phyloP scores from a whole-genome alignment of 148 eudicot genomes.

The Silene uniflora region DNA sequence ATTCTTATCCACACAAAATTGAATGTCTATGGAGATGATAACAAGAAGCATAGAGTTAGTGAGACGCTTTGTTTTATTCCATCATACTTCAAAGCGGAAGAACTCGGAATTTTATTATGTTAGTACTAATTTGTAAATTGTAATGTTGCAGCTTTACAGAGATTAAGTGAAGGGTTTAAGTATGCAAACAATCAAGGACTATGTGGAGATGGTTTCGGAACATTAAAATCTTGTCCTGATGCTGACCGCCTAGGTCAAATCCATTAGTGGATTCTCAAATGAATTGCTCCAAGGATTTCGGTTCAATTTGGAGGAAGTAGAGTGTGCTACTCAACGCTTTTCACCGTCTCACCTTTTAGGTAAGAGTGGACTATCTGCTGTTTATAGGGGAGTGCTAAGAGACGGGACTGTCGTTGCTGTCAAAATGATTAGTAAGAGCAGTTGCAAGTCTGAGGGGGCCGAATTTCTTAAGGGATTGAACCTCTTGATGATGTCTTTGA shows the following conservation, averaged over 20 bases:
- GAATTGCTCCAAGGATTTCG: constrained; percentile 62
- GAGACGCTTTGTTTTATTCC: too few species aligned
- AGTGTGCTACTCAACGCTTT: constrained; percentile 82
- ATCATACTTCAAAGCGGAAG: too few species aligned
- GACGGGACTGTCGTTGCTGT: constrained; percentile 80
- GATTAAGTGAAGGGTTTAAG: constrained; percentile 72
- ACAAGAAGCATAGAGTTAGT: too few species aligned
- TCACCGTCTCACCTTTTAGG: constrained; percentile 69
- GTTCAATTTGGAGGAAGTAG: constrained; percentile 86
- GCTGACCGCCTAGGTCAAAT: constrained; percentile 36
- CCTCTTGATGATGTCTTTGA: constrained; percentile 54
- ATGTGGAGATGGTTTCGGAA: constrained; percentile 67
- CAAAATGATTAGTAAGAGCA: constrained; percentile 67
- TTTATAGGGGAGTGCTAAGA: constrained; percentile 64
- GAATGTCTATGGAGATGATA: too few species aligned
- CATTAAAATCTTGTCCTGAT: constrained; percentile 49
- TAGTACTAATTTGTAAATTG: neutral
- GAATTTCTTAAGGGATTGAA: constrained; percentile 84
- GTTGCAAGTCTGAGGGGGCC: constrained; percentile 88
- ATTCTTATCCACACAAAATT: too few species aligned
- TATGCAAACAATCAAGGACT: constrained; percentile 69
- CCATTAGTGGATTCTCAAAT: constrained; percentile 41
- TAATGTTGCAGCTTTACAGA: constrained; percentile 62
- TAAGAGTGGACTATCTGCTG: constrained; percentile 69
- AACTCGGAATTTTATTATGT: neutral